These are phyloP conservation scores for Lecanicillium sp. DNA, from an alignment of 2,329 filamentous ascomycete genomes.

Conservation along the genomic window DNA sequence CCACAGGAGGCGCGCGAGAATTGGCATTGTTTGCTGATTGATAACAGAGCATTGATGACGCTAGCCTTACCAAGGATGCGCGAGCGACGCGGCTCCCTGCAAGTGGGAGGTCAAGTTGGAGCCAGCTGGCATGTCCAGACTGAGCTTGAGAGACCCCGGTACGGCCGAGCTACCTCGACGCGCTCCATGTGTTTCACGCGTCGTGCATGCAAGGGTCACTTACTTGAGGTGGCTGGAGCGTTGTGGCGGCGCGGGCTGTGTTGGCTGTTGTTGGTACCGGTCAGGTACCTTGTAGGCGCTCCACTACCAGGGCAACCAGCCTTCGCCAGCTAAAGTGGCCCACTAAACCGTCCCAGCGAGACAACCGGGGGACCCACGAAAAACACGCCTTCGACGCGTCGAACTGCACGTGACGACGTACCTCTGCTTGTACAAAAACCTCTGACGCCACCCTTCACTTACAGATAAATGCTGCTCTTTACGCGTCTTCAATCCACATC, in stretches of 20 bases:
- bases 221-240: slow-evolving; percentile 17
- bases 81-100: slow-evolving; percentile 5
- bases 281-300: slow-evolving; percentile 12
- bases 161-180: slow-evolving; percentile 18
- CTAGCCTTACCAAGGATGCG: slow-evolving; percentile 20
- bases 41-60: slow-evolving; percentile 20
- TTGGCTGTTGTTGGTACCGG: slow-evolving; percentile 15
- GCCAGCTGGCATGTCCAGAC: slow-evolving; percentile 14
- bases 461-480: slow-evolving; percentile 16
- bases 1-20: slow-evolving; percentile 19
- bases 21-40: slow-evolving; percentile 26
- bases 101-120: slow-evolving; percentile 19
- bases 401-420: slow-evolving; percentile 32
- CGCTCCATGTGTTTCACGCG: slow-evolving; percentile 20
- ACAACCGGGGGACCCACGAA: slow-evolving; percentile 14
- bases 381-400: slow-evolving; percentile 31
- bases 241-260: background rate
- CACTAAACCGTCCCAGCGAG: slow-evolving; percentile 7
- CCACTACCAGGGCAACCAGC: slow-evolving; percentile 11
- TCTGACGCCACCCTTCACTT: slow-evolving; percentile 24
- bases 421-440: slow-evolving; percentile 33
- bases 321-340: slow-evolving; percentile 21
- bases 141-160: slow-evolving; percentile 3
- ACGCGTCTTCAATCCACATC: slow-evolving; percentile 24
- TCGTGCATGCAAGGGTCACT: slow-evolving; percentile 11